phyloP scores from a whole-genome alignment of 768 basidiomycete genomes.

The Naganishia onofrii region DNA sequence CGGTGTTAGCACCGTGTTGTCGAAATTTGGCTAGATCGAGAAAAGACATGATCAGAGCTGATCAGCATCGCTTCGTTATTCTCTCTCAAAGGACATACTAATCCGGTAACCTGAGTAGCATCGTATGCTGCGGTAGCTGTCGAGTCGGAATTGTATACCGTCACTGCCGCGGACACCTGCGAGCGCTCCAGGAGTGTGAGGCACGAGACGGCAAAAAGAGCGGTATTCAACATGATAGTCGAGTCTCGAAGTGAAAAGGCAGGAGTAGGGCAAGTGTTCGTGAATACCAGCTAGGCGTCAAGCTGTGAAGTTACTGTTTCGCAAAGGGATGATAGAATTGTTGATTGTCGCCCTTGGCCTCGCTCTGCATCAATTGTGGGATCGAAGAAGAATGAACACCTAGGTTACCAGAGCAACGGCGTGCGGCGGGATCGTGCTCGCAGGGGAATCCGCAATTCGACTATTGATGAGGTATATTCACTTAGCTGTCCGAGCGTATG shows the following conservation, averaged over 20 bases:
- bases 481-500: too few species aligned
- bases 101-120: conserved; percentile 15
- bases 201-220: not conserved
- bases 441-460: not conserved
- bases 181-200: not conserved
- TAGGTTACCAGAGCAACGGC: not conserved
- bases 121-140: conserved; percentile 15
- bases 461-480: too few species aligned
- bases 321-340: not conserved
- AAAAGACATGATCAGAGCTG: not conserved
- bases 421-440: not conserved
- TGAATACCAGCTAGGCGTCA: not conserved
- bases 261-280: not conserved
- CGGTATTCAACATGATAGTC: not conserved
- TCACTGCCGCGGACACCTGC: not conserved
- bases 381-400: not conserved
- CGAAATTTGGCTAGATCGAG: conserved; percentile 1
- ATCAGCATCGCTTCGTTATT: not conserved
- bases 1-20: conserved; percentile 25
- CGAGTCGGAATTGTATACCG: conserved; percentile 7
- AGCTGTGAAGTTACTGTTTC: not conserved
- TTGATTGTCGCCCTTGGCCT: not conserved
- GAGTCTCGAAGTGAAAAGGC: not conserved
- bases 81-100: not conserved
- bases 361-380: not conserved